Conservation (phyloP, 805 yeast genomes). For the Lipomyces sp. region DNA sequence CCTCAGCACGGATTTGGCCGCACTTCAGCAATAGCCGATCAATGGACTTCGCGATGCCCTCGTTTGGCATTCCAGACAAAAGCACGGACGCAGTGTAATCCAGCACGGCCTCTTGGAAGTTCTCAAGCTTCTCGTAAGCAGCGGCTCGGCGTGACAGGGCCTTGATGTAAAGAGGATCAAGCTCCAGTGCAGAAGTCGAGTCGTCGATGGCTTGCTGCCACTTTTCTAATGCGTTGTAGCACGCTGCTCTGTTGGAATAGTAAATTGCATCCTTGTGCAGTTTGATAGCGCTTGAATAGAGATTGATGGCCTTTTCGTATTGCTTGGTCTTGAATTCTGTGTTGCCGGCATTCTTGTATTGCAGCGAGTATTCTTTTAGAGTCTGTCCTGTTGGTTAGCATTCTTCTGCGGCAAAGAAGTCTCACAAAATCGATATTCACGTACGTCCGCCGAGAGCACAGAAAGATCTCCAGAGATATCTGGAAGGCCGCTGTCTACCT, state of each 20-base stretch:
- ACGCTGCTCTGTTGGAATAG: constrained; percentile 95
- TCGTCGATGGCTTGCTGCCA: constrained; percentile 83
- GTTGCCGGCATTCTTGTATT: constrained; percentile 89
- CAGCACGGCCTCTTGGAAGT: constrained; percentile 79
- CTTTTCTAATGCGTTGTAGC: constrained; percentile 77
- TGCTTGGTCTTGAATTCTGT: constrained; percentile 66
- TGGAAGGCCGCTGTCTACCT: constrained; percentile 11
- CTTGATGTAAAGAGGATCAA: constrained; percentile 88
- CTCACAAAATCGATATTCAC: too few species aligned
- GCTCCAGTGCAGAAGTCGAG: constrained; percentile 76
- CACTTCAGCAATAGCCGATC: constrained; percentile 83
- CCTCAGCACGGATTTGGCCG: constrained; percentile 69
- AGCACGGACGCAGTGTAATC: constrained; percentile 88
- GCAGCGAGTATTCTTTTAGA: constrained; percentile 56
- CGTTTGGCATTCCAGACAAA: constrained; percentile 76
- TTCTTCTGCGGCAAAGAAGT: too few species aligned
- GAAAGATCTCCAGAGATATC: constrained; percentile 31
- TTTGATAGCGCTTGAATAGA: constrained; percentile 72
- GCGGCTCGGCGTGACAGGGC: constrained; percentile 90
- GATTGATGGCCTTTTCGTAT: constrained; percentile 70
- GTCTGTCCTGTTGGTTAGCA: too few species aligned
- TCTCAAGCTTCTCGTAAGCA: constrained; percentile 79
- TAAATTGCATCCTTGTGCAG: constrained; percentile 75
- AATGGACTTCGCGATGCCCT: constrained; percentile 70
- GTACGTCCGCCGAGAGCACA: constrained; percentile 44